Evolutionary conservation across 2,329 filamentous ascomycete species (phyloP), one percentile per base, ranked within the genome.

Genomic region (Botrytis deweyae): DNA sequence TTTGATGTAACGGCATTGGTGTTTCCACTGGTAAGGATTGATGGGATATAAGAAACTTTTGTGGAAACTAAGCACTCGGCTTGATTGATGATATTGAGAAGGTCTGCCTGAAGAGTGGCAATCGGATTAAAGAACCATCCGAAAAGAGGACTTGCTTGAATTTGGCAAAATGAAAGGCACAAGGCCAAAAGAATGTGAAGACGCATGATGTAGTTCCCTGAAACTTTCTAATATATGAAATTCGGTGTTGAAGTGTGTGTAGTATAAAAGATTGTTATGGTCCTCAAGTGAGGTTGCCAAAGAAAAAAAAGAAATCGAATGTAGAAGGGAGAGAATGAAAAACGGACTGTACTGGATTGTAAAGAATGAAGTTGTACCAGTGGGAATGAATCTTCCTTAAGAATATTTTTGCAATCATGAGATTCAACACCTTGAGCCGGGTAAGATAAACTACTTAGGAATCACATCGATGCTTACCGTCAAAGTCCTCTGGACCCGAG

Each of bases 101-200:
- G 9, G 22, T 72, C 69, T 29, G 58, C 16, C 38, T 72, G 69
- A 16, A 72, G 61, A 18, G 44, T 6, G 40, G 67, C 38, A 61
- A 70, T 44, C 25, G 67, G 67, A 62, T 62, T 70, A 29, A 25
- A 61, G 4, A n/a, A 58, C n/a, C 33, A 62, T 44, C 38, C 38
- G 22, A 62, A 62, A 58, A 18, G n/a, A 25, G 66, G 66, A 2
- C 6, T 40, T 44, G 67, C 67, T 25, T 70, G 55, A 36, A 62
- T 29, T 4, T 70, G 67, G 52, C 12, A 36, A 44, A 62, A 5
- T 38, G 55, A 44, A 25, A 70, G 55, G 67, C 67, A 70, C 67
- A 70, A 61, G 67, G 67, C 67, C 55, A 70, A 70, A 70, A 70
- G 67, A 36, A 62, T 33, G 29, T 62, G 33, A 38, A 70, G 16